These are phyloP conservation scores for Pistacia vera DNA, from an alignment of 345 rosid genomes.

Conservation along the genomic window DNA sequence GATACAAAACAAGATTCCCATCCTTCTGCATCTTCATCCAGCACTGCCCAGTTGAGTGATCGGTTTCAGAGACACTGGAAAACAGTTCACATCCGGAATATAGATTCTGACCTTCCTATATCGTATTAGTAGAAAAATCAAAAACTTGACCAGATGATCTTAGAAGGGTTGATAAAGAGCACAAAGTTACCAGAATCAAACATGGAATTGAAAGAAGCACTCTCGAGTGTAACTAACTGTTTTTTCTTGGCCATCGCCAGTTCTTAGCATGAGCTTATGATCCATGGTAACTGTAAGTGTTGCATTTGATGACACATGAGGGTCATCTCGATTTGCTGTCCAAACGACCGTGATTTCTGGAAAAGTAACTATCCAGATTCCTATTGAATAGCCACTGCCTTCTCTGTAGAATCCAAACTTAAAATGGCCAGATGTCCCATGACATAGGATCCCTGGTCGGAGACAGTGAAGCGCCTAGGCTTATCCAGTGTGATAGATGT, in stretches of 20 bases:
- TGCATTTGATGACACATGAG: background rate
- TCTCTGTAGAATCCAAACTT: conserved; percentile 35
- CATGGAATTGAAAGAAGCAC: conserved; percentile 30
- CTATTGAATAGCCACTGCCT: conserved; percentile 27
- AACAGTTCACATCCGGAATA: background rate
- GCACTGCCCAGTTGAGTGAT: conserved; percentile 23
- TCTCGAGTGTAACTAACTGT: background rate
- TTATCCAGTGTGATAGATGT: background rate
- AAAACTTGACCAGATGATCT: conserved; percentile 33
- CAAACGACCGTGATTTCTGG: background rate
- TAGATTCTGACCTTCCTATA: conserved; percentile 28
- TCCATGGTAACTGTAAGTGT: background rate
- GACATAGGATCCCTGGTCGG: conserved; percentile 3
- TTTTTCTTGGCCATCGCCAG: background rate
- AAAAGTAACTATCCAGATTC: conserved; percentile 28
- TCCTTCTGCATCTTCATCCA: conserved; percentile 22
- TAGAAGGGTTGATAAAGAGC: conserved; percentile 8
- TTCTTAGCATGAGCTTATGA: conserved; percentile 18
- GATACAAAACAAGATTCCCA: conserved; percentile 37
- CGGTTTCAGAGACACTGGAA: conserved; percentile 15
- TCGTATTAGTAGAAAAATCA: conserved; percentile 23
- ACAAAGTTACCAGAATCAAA: conserved; percentile 38
- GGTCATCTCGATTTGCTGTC: conserved; percentile 10
- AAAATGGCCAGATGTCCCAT: conserved; percentile 40
- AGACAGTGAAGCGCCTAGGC: conserved; percentile 16